Base-by-base conservation (phyloP, 2,329 filamentous ascomycete species). In the Tolypocladium guangdongense region DNA sequence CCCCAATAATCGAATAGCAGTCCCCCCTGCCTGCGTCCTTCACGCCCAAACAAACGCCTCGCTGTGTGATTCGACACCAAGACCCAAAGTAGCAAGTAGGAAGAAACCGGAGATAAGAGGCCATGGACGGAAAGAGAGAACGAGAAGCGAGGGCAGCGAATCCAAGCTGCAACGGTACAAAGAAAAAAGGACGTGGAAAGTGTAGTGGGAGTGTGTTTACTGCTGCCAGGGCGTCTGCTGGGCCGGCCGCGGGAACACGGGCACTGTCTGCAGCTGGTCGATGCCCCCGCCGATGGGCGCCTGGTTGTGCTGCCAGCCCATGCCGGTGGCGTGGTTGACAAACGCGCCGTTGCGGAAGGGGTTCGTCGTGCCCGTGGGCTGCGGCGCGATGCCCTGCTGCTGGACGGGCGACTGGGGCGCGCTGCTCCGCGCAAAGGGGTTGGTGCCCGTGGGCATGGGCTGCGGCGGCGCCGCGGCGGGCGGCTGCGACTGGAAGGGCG, bases 271-370 rank as follows among this genome's bases (percentile, higher is more conserved):
- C 45, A 97, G 64, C 58, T 87, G 82, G 64, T 96, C 88, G 52
- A 93, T 66, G 8, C 84, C 86, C 4, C 90, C 90, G 58, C 95
- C 87, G 4, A 93, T 92, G 10, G 86, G 81, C 63, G 88, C 82
- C 59, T 86, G 83, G 56, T 82, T 81, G 58, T 86, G 80, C 67
- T 96, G 91, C 90, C 93, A 97, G 2, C 89, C 89, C 68, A 88
- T 78, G 1, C 92, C 91, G 0, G 90, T 95, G 57, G 84, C 78
- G 63, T 95, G 90, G 64, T 95, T 93, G 51, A 95, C 85, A 67
- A 96, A 95, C 4, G 86, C 83, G 47, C 87, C 89, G 65, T 97
- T 90, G 18, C 93, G 82, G 78, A 97, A 97, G 0, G 93, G 93
- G 63, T 99, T 99, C 2, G 91, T 96, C 63, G 82, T 90, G 10